These are phyloP conservation scores for Fusarium haematococcum DNA, from an alignment of 2,329 filamentous ascomycete genomes.

Conservation along the genomic window DNA sequence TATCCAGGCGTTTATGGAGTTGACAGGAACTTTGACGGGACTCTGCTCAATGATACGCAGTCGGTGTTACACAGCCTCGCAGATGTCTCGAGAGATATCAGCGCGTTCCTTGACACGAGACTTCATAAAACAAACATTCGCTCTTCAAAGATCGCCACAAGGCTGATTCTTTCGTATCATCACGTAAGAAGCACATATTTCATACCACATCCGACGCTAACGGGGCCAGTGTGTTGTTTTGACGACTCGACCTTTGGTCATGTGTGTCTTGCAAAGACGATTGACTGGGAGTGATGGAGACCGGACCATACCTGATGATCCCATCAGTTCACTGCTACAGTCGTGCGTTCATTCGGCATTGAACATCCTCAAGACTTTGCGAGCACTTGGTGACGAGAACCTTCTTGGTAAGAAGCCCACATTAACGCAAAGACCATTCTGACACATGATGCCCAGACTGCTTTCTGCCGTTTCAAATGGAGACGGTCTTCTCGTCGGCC, in stretches of 20 bases:
- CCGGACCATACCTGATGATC: neutral
- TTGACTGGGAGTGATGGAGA: neutral
- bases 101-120: neutral
- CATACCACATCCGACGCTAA: neutral
- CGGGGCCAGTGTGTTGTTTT: neutral
- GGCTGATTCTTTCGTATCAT: neutral
- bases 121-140: neutral
- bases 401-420: neutral
- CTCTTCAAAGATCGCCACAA: neutral
- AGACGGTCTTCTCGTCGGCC: neutral
- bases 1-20: slow-evolving; percentile 8
- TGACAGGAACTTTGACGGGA: slow-evolving; percentile 3
- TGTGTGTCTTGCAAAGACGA: neutral
- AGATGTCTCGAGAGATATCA: neutral
- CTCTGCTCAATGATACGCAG: slow-evolving; percentile 10
- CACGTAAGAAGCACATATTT: neutral
- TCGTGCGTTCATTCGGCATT: neutral
- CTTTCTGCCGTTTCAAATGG: neutral
- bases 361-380: neutral
- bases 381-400: neutral
- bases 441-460: neutral
- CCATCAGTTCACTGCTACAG: neutral
- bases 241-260: neutral
- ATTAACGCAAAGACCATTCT: too few relatives aligned
- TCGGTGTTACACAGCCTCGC: neutral